A percentile compares a stretch with the other conserved stretches of the same genome.
phyloP scores from a whole-genome alignment of 73 alveolate genomes.

The Durusdinium trenchii region DNA sequence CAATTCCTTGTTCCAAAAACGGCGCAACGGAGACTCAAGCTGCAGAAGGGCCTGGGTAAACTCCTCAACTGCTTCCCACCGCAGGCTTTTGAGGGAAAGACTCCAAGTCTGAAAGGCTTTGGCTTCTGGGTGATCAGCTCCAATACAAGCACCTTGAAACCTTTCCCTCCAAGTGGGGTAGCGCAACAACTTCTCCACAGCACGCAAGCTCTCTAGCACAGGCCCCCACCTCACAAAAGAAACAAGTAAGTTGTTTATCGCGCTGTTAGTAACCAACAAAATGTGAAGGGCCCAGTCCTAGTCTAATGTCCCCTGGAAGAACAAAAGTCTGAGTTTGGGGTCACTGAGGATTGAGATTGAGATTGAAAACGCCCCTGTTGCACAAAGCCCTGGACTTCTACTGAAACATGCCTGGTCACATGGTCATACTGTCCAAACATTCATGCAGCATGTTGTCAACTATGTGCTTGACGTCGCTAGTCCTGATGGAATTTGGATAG shows the following conservation, averaged over 20 bases:
- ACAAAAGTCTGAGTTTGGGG: too few relatives aligned
- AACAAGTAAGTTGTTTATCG: not conserved
- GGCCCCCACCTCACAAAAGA: not conserved
- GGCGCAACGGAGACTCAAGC: not conserved
- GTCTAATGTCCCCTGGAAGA: too few relatives aligned
- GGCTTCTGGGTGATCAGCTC: not conserved
- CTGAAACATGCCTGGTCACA: not conserved
- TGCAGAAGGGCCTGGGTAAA: not conserved
- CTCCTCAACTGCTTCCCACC: constrained; percentile 11
- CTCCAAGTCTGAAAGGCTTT: not conserved
- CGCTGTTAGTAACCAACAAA: too few relatives aligned
- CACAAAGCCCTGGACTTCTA: too few relatives aligned
- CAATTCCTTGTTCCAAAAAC: not conserved
- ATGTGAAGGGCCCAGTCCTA: too few relatives aligned
- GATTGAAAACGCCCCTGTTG: too few relatives aligned
- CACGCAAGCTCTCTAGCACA: not conserved
- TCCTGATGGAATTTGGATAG: not conserved
- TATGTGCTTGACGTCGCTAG: constrained; percentile 5
- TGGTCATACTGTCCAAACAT: not conserved
- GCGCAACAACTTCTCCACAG: constrained; percentile 24
- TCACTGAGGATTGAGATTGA: too few relatives aligned
- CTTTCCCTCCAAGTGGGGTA: constrained; percentile 1
- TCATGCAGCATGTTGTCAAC: constrained; percentile 22
- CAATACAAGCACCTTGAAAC: not conserved
- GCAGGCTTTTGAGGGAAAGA: not conserved